Evolutionary conservation across 192 early-diverging fungal genomes (phyloP), one percentile per base, ranked within the genome.

Genomic region (Linnemannia elongata): DNA sequence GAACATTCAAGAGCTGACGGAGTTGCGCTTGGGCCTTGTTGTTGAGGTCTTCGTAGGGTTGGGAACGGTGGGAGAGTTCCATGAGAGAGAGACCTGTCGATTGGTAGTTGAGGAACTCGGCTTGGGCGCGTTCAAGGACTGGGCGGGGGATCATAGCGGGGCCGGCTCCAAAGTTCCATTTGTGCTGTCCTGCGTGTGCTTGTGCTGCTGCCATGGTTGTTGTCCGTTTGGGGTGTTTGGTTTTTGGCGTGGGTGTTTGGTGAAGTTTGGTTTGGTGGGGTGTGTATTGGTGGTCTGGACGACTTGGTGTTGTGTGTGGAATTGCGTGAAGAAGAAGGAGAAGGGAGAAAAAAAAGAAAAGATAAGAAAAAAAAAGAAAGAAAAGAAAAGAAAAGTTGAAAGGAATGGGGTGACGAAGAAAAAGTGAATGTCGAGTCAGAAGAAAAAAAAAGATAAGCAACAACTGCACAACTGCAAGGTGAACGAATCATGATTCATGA

Each of bases 31-130:
- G 94, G 13, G 99, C 95, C 27, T 89, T 89, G 73, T 90, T 87
- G 80, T 97, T 91, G 80, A 98, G 94, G 22, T 83, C 82, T 55
- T 95, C 96, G 79, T 97, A 99, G 15, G 92, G 89, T 78, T 92
- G 93, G 39, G 96, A 96, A 49, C 99, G 96, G 85, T 99, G 98
- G 12, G 97, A 98, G 86, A 99, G 90, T 82, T 99, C 98, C 94
- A 99, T 94, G 71, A 99, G 93, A 0, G 97, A 98, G 92, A 96
- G 93, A 57, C 97, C 97, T 0, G 95, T 93, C 80, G 92, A 90
- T 72, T 94, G 90, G 90, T 95, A 98, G 91, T 98, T 90, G 45
- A 97, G 86, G 60, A 99, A 89, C 69, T 97, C 97, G 24, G 82
- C 72, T 87, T 98, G 97, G 33, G 96, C 98, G 72, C 93, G 88